Evolutionary conservation across 805 yeast genomes (phyloP).

Genomic region (Blastobotrys terrestris): DNA sequence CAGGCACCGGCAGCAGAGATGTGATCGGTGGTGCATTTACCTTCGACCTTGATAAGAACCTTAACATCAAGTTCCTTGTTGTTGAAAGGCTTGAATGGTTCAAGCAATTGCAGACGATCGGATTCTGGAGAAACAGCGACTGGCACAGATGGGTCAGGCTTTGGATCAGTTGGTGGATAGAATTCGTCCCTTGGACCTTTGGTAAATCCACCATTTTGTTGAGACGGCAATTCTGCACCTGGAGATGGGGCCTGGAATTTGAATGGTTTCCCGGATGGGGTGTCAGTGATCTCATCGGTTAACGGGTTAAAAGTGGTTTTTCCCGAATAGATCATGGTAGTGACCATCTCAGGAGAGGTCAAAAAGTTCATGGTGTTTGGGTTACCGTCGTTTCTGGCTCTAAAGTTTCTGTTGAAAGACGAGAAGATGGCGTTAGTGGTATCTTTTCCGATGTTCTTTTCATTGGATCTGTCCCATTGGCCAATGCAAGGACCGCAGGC

Average conservation of each 20-base stretch:
- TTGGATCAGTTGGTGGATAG: constrained; percentile 66
- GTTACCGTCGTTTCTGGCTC: constrained; percentile 97
- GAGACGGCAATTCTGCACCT: constrained; percentile 77
- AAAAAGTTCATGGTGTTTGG: constrained; percentile 95
- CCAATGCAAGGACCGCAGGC: constrained; percentile 99
- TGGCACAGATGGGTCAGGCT: constrained; percentile 50
- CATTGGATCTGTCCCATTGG: constrained; percentile 85
- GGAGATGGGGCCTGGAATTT: constrained; percentile 67
- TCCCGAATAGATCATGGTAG: constrained; percentile 95
- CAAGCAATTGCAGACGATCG: constrained; percentile 84
- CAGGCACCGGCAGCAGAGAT: constrained; percentile 98
- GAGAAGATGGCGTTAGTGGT: constrained; percentile 88
- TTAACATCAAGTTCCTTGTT: constrained; percentile 75
- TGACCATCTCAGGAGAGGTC: constrained; percentile 97
- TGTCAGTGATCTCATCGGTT: constrained; percentile 63
- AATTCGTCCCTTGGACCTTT: constrained; percentile 61
- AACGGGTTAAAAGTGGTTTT: constrained; percentile 87
- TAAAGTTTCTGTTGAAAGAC: constrained; percentile 95
- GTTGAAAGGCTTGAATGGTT: constrained; percentile 76
- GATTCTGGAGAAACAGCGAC: constrained; percentile 80
- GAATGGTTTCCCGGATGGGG: constrained; percentile 63
- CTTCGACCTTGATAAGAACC: constrained; percentile 85
- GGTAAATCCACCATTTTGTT: constrained; percentile 51
- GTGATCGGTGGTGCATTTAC: constrained; percentile 98
- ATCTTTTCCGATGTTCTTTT: constrained; percentile 47